phyloP scores from a whole-genome alignment of 495 filamentous ascomycete species.

The Annulohypoxylon bovei region DNA sequence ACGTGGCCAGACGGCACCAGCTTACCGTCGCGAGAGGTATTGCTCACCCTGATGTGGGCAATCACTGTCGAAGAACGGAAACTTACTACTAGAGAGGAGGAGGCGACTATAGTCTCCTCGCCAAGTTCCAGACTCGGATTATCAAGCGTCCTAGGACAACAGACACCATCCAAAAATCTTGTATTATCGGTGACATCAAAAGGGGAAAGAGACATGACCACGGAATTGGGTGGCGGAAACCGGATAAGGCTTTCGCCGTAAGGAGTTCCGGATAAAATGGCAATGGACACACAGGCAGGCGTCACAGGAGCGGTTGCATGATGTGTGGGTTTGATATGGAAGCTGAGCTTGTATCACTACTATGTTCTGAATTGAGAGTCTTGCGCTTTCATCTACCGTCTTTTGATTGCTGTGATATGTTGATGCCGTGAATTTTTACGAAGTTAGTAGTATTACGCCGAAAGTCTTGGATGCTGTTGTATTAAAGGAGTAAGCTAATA shows the following conservation, averaged over 20 bases:
- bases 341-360: constrained; percentile 39
- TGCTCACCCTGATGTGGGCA: constrained; percentile 64
- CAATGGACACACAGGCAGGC: constrained; percentile 28
- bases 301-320: constrained; percentile 32
- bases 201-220: constrained; percentile 31
- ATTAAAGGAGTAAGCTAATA: neutral
- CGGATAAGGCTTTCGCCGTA: constrained; percentile 36
- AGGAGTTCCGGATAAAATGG: constrained; percentile 37
- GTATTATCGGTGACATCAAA: constrained; percentile 45
- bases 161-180: constrained; percentile 41
- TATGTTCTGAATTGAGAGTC: constrained; percentile 34
- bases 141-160: constrained; percentile 44
- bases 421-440: neutral
- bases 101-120: constrained; percentile 34
- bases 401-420: constrained; percentile 8
- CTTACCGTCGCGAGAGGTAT: constrained; percentile 61
- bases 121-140: constrained; percentile 40
- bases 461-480: neutral
- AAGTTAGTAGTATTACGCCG: neutral
- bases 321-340: constrained; percentile 25
- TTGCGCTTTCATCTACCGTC: constrained; percentile 8
- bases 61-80: constrained; percentile 59
- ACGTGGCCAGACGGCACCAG: constrained; percentile 54
- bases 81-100: constrained; percentile 26
- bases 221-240: constrained; percentile 27